Evolutionary conservation across 768 basidiomycete genomes (phyloP).

Genomic region (Suillus americanus): DNA sequence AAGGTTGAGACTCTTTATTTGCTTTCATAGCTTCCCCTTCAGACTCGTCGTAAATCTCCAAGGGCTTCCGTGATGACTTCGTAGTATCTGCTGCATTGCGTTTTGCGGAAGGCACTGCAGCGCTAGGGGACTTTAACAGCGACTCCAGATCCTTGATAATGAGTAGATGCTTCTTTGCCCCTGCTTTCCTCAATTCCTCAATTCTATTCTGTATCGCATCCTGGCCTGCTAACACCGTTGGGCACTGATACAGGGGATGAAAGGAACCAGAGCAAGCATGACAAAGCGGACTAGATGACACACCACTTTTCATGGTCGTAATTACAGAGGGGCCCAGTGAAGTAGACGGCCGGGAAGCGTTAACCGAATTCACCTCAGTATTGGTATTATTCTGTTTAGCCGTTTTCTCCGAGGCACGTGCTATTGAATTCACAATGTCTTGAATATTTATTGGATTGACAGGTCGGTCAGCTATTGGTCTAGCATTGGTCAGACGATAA

Average conservation of each 20-base stretch:
- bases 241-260: slow-evolving; percentile 52
- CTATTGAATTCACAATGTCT: background rate
- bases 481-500: background rate
- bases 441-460: background rate
- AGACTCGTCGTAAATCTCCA: slow-evolving; percentile 6
- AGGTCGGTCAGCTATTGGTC: slow-evolving; percentile 1
- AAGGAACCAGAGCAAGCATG: slow-evolving; percentile 47
- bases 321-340: background rate
- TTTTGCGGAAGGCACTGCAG: slow-evolving; percentile 9
- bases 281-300: slow-evolving; percentile 28
- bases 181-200: slow-evolving; percentile 36
- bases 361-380: background rate
- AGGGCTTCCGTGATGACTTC: background rate
- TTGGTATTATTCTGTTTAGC: background rate
- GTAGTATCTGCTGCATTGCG: slow-evolving; percentile 4
- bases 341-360: background rate
- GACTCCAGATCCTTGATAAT: slow-evolving; percentile 44
- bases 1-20: background rate
- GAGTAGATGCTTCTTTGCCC: slow-evolving; percentile 18
- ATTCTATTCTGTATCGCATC: slow-evolving; percentile 46
- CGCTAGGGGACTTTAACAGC: slow-evolving; percentile 26
- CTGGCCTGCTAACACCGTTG: slow-evolving; percentile 43
- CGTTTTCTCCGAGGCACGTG: background rate
- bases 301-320: slow-evolving; percentile 1
- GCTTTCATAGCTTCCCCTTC: background rate